Evolutionary conservation across 2,329 filamentous ascomycete species (phyloP), one percentile per base, ranked within the genome.

Genomic region (Alternaria sp.): DNA sequence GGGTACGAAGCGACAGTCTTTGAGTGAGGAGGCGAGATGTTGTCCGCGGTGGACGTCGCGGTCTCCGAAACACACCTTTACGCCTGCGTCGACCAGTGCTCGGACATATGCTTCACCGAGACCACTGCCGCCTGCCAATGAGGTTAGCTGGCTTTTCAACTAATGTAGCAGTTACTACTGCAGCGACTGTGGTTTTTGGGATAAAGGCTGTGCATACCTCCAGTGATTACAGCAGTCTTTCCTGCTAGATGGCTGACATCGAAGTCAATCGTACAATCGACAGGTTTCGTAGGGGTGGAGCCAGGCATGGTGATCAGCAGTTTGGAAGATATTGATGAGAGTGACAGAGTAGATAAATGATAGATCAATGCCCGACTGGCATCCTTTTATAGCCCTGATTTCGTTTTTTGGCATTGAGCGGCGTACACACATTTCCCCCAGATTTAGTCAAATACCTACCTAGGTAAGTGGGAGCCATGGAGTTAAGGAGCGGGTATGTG

Each of bases 1-100:
- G 15, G 40, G 17, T 15, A 64, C 26, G 28, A 64, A 64, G n/a
- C 52, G 26, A 10, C 47, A 50, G 26, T 50, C 25, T 30, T 30
- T 49, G 6, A 49, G 46, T 28, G 19, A n/a, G 10, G 26, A 50
- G 12, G 47, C 47, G 1, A 50, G 47, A n/a, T 50, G 47, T 17
- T 50, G 25, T 30, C 47, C 47, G 12, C 47, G 47, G 26, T 30
- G 47, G 11, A 19, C 26, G 5, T 50, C 47, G n/a, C 25, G 25
- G 28, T 50, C 47, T 19, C 47, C 47, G 10, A 50, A 50, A 28
- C 47, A 50, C 7, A 50, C 47, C 12, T 50, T 50, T n/a, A 46
- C 19, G 36, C 19, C 44, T 46, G 44, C 44, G 21, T 46, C n/a
- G 12, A 23, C 21, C 4, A 46, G 19, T 46, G 19, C 12, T 25